A percentile compares a stretch with the other conserved stretches of the same genome.
phyloP scores from a whole-genome alignment of 2,329 filamentous ascomycete species.

The Phyllosticta paracitricarpa region DNA sequence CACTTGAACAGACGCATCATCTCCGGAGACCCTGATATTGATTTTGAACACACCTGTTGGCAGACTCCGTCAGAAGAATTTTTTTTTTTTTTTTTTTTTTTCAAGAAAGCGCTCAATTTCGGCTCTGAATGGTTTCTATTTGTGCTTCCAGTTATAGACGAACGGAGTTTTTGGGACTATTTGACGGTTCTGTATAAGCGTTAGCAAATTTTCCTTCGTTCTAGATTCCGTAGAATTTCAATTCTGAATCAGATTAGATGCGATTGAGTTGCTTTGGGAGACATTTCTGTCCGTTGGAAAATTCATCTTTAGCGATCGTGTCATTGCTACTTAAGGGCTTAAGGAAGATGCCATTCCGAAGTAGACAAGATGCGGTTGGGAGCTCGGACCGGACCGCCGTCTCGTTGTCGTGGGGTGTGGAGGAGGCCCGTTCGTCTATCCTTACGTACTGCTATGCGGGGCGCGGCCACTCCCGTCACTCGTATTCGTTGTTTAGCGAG shows the following conservation, averaged over 20 bases:
- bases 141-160: too few relatives aligned
- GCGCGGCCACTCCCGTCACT: constrained; percentile 4
- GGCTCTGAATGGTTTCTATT: neutral
- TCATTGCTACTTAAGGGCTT: too few relatives aligned
- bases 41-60: neutral
- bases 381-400: neutral
- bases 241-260: neutral
- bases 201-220: neutral
- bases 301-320: too few relatives aligned
- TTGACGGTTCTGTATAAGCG: neutral
- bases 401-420: neutral
- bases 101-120: neutral
- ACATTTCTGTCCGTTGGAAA: too few relatives aligned
- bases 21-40: neutral
- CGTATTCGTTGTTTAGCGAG: neutral
- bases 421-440: neutral
- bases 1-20: neutral
- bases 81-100: neutral
- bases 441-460: constrained; percentile 17
- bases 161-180: too few relatives aligned
- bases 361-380: neutral
- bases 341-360: neutral
- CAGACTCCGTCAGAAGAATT: neutral
- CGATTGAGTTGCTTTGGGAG: too few relatives aligned
- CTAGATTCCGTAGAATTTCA: neutral